Evolutionary conservation across 75 land plant species (phyloP).

Genomic region (Chamaecyparis obtusa): DNA sequence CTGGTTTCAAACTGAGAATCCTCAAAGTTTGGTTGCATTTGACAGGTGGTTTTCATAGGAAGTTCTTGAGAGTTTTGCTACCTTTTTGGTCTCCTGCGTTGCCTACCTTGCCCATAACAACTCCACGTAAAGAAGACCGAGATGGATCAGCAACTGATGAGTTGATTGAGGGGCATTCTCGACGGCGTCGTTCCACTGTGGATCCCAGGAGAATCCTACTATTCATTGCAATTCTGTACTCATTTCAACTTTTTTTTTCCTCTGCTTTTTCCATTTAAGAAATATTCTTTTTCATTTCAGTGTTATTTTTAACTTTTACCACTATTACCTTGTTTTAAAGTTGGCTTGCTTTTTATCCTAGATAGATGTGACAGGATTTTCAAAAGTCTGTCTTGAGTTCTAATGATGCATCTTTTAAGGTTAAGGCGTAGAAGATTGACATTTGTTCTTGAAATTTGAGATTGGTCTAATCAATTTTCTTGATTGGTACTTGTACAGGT

Average conservation of each 20-base stretch:
- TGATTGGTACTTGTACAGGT: constrained; percentile 45
- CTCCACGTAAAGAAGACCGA: constrained; percentile 75
- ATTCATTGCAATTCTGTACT: constrained; percentile 74
- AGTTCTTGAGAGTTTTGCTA: constrained; percentile 65
- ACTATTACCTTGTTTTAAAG: neutral
- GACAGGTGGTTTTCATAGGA: constrained; percentile 74
- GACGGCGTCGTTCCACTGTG: constrained; percentile 74
- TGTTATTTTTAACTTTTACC: neutral
- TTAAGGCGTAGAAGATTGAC: neutral
- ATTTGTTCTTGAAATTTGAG: neutral
- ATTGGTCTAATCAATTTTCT: neutral
- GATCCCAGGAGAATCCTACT: constrained; percentile 89
- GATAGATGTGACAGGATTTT: neutral
- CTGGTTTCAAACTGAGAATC: neutral
- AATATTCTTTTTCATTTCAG: neutral
- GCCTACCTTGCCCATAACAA: constrained; percentile 86
- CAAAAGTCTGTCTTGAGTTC: neutral
- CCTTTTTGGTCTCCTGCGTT: constrained; percentile 90
- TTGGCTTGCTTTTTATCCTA: neutral
- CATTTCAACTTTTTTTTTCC: constrained; percentile 9
- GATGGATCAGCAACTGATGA: constrained; percentile 48
- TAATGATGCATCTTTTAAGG: neutral
- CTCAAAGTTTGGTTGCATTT: neutral
- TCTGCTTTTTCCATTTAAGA: neutral
- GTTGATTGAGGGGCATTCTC: constrained; percentile 48